Evolutionary conservation across 2,329 filamentous ascomycete species (phyloP).

Genomic region (Arthrobotrys megalospora): DNA sequence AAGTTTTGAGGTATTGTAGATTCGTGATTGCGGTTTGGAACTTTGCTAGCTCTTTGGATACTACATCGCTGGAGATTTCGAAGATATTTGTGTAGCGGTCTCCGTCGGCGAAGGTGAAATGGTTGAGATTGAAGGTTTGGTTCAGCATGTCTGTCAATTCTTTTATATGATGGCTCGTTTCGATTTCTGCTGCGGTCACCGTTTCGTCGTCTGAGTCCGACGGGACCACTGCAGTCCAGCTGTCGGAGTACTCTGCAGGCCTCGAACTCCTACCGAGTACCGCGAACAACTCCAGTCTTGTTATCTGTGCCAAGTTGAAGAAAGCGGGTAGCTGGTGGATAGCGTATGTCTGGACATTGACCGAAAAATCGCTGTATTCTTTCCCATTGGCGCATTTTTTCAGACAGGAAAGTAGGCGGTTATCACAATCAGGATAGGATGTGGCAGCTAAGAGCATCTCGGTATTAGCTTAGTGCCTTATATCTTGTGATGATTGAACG

Average conservation of each 20-base stretch:
- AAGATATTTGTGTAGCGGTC: not conserved
- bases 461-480: no score
- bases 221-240: not conserved
- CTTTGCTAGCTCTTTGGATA: not conserved
- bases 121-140: not conserved
- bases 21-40: conserved; percentile 3
- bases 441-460: no score
- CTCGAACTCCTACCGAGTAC: not conserved
- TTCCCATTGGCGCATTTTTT: not conserved
- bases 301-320: conserved; percentile 24
- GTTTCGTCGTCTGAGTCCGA: no score
- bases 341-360: not conserved
- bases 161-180: not conserved
- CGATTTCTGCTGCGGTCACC: not conserved
- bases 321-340: not conserved
- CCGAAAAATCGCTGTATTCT: no score
- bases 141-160: not conserved
- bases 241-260: no score
- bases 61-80: not conserved
- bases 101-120: not conserved
- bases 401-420: not conserved
- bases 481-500: no score
- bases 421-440: no score
- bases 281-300: not conserved
- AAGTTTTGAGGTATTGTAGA: not conserved